Conservation (phyloP, 371 early-diverging fungal species). For the Capniomyces stellatus region DNA sequence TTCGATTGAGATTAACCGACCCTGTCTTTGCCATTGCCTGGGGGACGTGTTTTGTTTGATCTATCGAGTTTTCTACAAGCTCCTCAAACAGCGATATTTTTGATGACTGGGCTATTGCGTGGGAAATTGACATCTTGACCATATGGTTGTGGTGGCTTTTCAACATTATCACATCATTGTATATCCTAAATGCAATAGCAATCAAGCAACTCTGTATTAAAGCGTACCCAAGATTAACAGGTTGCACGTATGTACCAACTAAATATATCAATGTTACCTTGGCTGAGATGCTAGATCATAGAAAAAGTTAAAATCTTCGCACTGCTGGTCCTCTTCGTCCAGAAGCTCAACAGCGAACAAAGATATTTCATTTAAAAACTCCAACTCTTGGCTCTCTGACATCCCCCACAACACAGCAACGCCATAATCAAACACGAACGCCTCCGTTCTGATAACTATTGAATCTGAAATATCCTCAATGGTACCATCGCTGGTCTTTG, state of each 20-base stretch:
- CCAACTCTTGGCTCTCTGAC: constrained; percentile 59
- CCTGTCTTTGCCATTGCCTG: constrained; percentile 66
- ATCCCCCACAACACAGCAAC: constrained; percentile 93
- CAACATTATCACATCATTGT: constrained; percentile 55
- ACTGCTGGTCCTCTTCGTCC: constrained; percentile 55
- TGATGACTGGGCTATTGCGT: constrained; percentile 72
- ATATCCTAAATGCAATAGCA: constrained; percentile 33
- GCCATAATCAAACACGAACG: constrained; percentile 82
- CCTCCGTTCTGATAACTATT: constrained; percentile 33
- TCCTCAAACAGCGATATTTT: constrained; percentile 68
- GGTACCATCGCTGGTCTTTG: constrained; percentile 6
- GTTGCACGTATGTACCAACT: too few species aligned
- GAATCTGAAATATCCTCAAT: constrained; percentile 10
- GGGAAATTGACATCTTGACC: constrained; percentile 71
- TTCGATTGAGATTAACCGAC: constrained; percentile 53
- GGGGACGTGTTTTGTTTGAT: constrained; percentile 70
- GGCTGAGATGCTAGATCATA: constrained; percentile 39
- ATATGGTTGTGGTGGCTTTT: constrained; percentile 55
- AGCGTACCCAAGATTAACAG: too few species aligned
- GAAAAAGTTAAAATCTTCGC: constrained; percentile 81
- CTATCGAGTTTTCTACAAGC: constrained; percentile 64
- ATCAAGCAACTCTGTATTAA: too few species aligned
- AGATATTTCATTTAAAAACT: constrained; percentile 52
- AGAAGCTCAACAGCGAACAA: constrained; percentile 26
- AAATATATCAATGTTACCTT: neutral